Base-by-base conservation (phyloP, 345 rosid species). In the Murraya koenigii region DNA sequence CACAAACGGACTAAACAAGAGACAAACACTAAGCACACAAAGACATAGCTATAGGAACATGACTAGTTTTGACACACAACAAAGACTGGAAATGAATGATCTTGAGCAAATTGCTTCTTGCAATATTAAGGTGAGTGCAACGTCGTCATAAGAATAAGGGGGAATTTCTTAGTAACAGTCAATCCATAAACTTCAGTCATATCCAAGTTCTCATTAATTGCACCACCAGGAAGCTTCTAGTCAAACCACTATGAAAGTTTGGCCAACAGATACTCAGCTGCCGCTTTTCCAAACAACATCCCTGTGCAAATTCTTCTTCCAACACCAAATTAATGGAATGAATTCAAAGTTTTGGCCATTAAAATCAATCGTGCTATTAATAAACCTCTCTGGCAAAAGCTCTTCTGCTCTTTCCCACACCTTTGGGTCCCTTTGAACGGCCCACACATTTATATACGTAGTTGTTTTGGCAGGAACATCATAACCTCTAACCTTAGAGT, bases 251-350 rank as follows among this genome's bases (percentile, higher is more conserved):
- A 47, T 15, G 71, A 23, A 20, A 72, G 77, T 8, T 72, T 78
- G 13, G 77, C 81, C 8, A 65, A 5, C 38, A 56, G 23, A 26
- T 14, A 66, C 52, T 73, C 72, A 17, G 33, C 47, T 17, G 33
- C 4, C 19, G 47, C 58, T 11, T 66, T 20, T 22, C 47, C 73
- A 58, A 79, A 79, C 6, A 55, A 6, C 4, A 78, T 71, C 6
- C 71, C 80, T 6, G 71, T 71, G 35, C 80, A 78, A 11, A 54
- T 54, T 25, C 80, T 61, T 62, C 80, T 41, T 7, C 76, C 80
- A 4, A 0, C 71, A 11, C 76, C 71, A 72, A 78, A 78, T n/a
- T n/a, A n/a, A n/a, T 3, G 68, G 77, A 13, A 73, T 10, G 30
- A 71, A 71, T 8, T 62, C 35, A 8, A 71, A 63, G 33, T 71